These are phyloP conservation scores for Diutina scorzettiae DNA, from an alignment of 1,139 yeast genomes.

Conservation along the genomic window DNA sequence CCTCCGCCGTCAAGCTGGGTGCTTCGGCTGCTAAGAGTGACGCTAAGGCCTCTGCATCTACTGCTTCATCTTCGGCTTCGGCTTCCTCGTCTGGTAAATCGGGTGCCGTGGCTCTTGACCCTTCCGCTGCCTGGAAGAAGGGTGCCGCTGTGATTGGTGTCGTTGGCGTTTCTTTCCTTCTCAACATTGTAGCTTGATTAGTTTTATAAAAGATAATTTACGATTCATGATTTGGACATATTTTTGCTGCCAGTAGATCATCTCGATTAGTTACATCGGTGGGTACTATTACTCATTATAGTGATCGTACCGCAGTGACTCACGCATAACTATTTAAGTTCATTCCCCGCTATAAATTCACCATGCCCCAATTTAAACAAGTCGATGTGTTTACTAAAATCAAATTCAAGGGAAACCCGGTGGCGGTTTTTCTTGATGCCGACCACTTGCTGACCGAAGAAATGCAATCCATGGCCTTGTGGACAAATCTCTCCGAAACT, in stretches of 20 bases:
- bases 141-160: slow-evolving; percentile 1
- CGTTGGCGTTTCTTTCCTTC: slow-evolving; percentile 1
- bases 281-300: too few species aligned
- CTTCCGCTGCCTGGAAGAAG: slow-evolving; percentile 1
- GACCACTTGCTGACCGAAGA: slow-evolving; percentile 19
- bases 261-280: too few species aligned
- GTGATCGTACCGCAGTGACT: too few species aligned
- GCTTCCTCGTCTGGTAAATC: not conserved
- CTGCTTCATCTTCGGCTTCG: not conserved
- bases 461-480: slow-evolving; percentile 35
- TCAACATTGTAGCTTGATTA: slow-evolving; percentile 2
- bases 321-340: not conserved
- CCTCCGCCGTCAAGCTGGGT: slow-evolving; percentile 6
- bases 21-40: slow-evolving; percentile 1
- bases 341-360: not conserved
- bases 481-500: slow-evolving; percentile 50
- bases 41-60: slow-evolving; percentile 6
- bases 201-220: too few species aligned
- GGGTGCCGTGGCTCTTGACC: not conserved
- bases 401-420: slow-evolving; percentile 40
- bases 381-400: slow-evolving; percentile 38
- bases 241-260: too few species aligned
- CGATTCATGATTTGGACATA: too few species aligned
- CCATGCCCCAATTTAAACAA: slow-evolving; percentile 21
- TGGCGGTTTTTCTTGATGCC: slow-evolving; percentile 36